Percentiles rank a stretch among this genome's conserved stretches.
These are phyloP conservation scores for Lentithecium fluviatile DNA, from an alignment of 495 filamentous ascomycete genomes.

Conservation along the genomic window DNA sequence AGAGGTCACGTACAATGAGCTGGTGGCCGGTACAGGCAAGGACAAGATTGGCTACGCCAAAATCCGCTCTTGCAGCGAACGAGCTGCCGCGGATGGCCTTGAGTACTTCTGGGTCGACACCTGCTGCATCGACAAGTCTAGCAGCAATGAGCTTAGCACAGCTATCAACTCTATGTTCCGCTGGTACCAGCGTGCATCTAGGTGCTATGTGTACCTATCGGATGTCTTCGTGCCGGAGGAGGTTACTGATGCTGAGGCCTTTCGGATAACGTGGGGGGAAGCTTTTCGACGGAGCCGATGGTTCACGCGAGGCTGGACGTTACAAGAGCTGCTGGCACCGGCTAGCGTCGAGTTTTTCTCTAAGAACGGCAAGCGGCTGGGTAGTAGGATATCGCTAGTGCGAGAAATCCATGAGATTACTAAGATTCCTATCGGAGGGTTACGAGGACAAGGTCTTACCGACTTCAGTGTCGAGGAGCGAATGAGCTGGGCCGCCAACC, in stretches of 20 bases:
- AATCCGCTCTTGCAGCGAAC: not conserved
- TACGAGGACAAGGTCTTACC: conserved; percentile 16
- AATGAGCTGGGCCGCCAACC: conserved; percentile 14
- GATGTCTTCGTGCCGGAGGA: not conserved
- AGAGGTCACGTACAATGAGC: not conserved
- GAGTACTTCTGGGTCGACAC: not conserved
- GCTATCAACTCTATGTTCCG: not conserved
- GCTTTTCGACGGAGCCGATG: not conserved
- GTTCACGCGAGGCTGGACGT: conserved; percentile 21
- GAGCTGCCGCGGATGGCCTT: not conserved
- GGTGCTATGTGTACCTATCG: not conserved
- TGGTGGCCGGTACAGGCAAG: not conserved
- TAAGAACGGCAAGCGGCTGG: conserved; percentile 5
- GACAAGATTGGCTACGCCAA: not conserved
- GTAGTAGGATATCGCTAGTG: conserved; percentile 14
- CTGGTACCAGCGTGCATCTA: not conserved
- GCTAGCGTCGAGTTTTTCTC: conserved; percentile 18
- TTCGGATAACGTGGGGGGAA: not conserved
- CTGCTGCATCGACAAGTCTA: not conserved
- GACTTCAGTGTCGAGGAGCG: conserved; percentile 21
- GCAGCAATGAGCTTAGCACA: not conserved
- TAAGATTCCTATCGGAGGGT: not conserved
- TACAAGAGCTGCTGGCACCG: conserved; percentile 27
- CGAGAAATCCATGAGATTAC: conserved; percentile 13
- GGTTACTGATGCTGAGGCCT: no score